phyloP scores from a whole-genome alignment of 768 basidiomycete species.

The Russula compacta region DNA sequence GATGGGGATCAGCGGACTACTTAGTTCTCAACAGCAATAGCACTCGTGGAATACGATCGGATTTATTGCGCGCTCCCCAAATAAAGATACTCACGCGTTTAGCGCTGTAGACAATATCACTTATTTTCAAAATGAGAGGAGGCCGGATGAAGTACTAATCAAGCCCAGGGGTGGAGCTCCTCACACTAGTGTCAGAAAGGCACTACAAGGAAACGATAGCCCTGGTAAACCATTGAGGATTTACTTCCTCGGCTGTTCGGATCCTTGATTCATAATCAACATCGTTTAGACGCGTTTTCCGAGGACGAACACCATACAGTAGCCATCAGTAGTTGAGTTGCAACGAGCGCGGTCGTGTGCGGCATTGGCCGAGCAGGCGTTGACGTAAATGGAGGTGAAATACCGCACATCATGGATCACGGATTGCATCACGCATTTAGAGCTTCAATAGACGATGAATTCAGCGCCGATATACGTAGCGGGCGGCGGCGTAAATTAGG shows the following conservation, averaged over 20 bases:
- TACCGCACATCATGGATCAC: not conserved
- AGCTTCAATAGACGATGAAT: not conserved
- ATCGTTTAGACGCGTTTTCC: not conserved
- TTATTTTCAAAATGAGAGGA: not conserved
- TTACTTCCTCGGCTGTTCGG: not conserved
- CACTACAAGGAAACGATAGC: not conserved
- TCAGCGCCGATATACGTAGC: not conserved
- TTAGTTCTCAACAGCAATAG: not conserved
- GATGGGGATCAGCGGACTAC: constrained; percentile 3
- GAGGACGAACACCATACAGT: not conserved
- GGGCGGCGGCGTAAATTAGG: no score
- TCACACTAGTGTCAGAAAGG: not conserved
- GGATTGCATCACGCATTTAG: not conserved
- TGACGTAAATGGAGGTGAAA: not conserved
- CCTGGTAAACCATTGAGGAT: not conserved
- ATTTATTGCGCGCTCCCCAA: not conserved
- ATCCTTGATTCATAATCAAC: not conserved
- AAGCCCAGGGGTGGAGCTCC: not conserved
- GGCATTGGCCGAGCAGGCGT: not conserved
- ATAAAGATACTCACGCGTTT: not conserved
- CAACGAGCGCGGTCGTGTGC: not conserved
- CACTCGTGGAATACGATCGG: not conserved
- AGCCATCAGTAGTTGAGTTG: no score
- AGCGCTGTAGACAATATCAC: not conserved
- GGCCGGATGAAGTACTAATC: not conserved